Conservation (phyloP, 2,329 filamentous ascomycete species). For the Ramularia endophylla region DNA sequence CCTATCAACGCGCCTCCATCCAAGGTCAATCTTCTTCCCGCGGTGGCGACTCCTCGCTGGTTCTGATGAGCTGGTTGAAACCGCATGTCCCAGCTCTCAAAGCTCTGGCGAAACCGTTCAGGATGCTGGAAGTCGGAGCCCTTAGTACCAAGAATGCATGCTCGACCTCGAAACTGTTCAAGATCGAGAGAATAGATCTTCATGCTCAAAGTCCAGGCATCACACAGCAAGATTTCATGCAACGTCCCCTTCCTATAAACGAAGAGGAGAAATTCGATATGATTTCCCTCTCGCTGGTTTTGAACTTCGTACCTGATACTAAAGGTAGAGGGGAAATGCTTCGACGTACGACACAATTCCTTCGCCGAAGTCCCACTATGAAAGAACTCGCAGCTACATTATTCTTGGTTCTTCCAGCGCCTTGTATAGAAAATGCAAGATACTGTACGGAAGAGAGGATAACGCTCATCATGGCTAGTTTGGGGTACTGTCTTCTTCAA, state of each 20-base stretch:
- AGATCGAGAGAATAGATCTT: constrained; percentile 79
- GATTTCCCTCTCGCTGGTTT: constrained; percentile 82
- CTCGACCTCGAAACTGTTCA: constrained; percentile 63
- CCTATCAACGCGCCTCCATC: constrained; percentile 58
- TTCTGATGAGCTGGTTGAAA: constrained; percentile 54
- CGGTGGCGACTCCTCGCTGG: constrained; percentile 57
- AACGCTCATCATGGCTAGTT: constrained; percentile 63
- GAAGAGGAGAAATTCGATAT: constrained; percentile 71
- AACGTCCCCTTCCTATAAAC: constrained; percentile 62
- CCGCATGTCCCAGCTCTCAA: constrained; percentile 2
- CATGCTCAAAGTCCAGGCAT: constrained; percentile 81
- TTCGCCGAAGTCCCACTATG: constrained; percentile 37
- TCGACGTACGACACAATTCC: constrained; percentile 63
- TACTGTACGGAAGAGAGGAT: constrained; percentile 73
- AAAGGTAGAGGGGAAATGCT: constrained; percentile 78
- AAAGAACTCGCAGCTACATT: constrained; percentile 36
- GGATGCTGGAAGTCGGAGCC: constrained; percentile 83
- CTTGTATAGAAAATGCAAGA: constrained; percentile 83
- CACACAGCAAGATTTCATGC: constrained; percentile 88
- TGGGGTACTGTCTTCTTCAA: constrained; percentile 64
- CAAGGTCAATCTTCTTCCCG: constrained; percentile 55
- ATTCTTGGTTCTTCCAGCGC: constrained; percentile 83
- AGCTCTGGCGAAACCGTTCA: constrained; percentile 33
- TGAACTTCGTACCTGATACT: constrained; percentile 88
- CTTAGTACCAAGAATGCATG: constrained; percentile 81